Evolutionary conservation across 2,329 filamentous ascomycete species (phyloP).

Genomic region (Fusarium continuum): DNA sequence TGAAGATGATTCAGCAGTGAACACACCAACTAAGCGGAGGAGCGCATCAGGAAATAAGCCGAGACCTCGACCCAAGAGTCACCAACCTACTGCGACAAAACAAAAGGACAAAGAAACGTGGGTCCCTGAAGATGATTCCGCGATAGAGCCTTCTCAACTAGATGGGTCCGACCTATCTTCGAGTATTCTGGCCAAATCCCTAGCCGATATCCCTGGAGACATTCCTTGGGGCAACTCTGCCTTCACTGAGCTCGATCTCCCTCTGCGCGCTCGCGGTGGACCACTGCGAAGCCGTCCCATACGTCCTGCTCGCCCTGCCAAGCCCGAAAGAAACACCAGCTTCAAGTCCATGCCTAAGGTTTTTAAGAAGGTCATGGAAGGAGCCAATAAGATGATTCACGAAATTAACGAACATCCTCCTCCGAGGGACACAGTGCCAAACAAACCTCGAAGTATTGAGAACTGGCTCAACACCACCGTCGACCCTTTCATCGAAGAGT

Average conservation of each 20-base stretch:
- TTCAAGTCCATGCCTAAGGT: conserved; percentile 70
- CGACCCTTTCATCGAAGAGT: conserved; percentile 67
- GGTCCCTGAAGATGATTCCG: conserved; percentile 45
- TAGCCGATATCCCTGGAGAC: conserved; percentile 65
- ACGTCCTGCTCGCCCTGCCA: conserved; percentile 46
- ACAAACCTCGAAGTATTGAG: conserved; percentile 71
- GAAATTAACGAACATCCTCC: conserved; percentile 63
- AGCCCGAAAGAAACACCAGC: conserved; percentile 63
- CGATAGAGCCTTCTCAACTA: conserved; percentile 38
- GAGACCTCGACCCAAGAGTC: conserved; percentile 42
- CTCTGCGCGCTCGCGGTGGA: conserved; percentile 54
- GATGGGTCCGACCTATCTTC: conserved; percentile 49
- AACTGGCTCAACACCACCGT: conserved; percentile 71
- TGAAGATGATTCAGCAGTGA: conserved; percentile 51
- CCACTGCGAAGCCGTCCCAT: conserved; percentile 55
- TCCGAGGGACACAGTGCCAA: conserved; percentile 57
- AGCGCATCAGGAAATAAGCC: conserved; percentile 39
- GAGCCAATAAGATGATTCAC: conserved; percentile 71
- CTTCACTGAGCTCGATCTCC: conserved; percentile 71
- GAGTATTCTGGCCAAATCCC: conserved; percentile 57
- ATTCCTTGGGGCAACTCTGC: conserved; percentile 72
- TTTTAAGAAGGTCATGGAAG: conserved; percentile 70
- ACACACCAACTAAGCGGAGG: conserved; percentile 53
- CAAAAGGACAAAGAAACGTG: conserved; percentile 44
- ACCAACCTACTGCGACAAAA: conserved; percentile 32